These are phyloP conservation scores for Dactylellina parvicollis DNA, from an alignment of 2,329 filamentous ascomycete species.

Conservation along the genomic window DNA sequence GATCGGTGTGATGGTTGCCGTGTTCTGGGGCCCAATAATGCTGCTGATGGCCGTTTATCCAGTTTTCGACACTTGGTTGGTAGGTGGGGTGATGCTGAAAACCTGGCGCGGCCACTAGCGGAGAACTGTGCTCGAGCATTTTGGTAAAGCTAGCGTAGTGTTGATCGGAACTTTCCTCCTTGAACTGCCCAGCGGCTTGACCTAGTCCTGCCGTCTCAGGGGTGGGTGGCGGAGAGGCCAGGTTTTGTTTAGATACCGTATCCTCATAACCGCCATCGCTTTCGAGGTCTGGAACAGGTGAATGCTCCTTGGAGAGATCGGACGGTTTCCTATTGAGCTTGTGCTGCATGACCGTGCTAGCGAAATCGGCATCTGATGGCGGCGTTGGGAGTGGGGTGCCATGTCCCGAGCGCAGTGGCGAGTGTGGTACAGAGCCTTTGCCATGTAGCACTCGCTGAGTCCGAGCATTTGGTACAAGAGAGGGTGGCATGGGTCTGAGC, in stretches of 20 bases:
- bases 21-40: slow-evolving; percentile 35
- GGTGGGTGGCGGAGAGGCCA: slow-evolving; percentile 47
- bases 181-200: slow-evolving; percentile 22
- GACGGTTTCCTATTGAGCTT: slow-evolving; percentile 49
- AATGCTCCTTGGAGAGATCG: slow-evolving; percentile 52
- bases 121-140: slow-evolving; percentile 51
- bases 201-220: slow-evolving; percentile 46
- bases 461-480: slow-evolving; percentile 36
- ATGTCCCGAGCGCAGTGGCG: slow-evolving; percentile 32
- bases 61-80: slow-evolving; percentile 39
- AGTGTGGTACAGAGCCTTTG: slow-evolving; percentile 41
- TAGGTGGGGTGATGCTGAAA: slow-evolving; percentile 20
- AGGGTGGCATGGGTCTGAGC: slow-evolving; percentile 41
- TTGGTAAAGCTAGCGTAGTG: slow-evolving; percentile 49
- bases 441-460: slow-evolving; percentile 35
- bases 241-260: slow-evolving; percentile 32
- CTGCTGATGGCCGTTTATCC: slow-evolving; percentile 39
- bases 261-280: slow-evolving; percentile 49
- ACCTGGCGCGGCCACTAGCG: slow-evolving; percentile 20
- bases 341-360: slow-evolving; percentile 37
- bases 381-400: slow-evolving; percentile 50
- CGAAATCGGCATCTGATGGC: slow-evolving; percentile 51
- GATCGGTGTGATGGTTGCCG: slow-evolving; percentile 13
- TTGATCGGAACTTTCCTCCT: slow-evolving; percentile 39
- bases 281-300: slow-evolving; percentile 50